Conservation (phyloP, 169 alveolate species). For the Amoebophrya sp. region DNA sequence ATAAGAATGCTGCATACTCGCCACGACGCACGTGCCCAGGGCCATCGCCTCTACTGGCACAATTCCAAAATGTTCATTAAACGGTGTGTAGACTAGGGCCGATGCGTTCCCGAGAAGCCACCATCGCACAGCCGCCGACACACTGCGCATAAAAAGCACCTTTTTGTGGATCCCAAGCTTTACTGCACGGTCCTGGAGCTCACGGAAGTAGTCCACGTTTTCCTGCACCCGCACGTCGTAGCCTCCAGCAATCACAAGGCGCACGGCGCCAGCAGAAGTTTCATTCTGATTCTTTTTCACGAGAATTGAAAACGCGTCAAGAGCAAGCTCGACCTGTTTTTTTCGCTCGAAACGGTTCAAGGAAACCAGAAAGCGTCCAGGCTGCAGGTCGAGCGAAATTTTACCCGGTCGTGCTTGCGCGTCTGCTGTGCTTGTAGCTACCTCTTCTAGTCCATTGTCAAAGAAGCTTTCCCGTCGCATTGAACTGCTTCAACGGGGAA, state of each 20-base stretch:
- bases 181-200: conserved; percentile 48
- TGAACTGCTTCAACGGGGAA: too few species aligned
- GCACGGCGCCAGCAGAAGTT: conserved; percentile 39
- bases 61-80: conserved; percentile 90
- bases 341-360: conserved; percentile 71
- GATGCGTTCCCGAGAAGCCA: conserved; percentile 63
- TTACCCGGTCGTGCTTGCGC: too few species aligned
- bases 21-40: not conserved
- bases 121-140: conserved; percentile 64
- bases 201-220: conserved; percentile 66
- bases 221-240: conserved; percentile 75
- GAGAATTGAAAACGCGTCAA: conserved; percentile 64
- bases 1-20: too few species aligned
- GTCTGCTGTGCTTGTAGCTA: too few species aligned
- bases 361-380: not conserved
- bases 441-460: too few species aligned
- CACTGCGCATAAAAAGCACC: conserved; percentile 68
- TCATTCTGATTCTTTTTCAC: conserved; percentile 46
- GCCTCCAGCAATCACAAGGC: conserved; percentile 81
- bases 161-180: conserved; percentile 22
- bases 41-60: conserved; percentile 52
- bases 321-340: conserved; percentile 73
- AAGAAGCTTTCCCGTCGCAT: too few species aligned
- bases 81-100: conserved; percentile 84
- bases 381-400: not conserved